These are phyloP conservation scores for Blastomyces parvus DNA, from an alignment of 2,329 filamentous ascomycete genomes.

Conservation along the genomic window DNA sequence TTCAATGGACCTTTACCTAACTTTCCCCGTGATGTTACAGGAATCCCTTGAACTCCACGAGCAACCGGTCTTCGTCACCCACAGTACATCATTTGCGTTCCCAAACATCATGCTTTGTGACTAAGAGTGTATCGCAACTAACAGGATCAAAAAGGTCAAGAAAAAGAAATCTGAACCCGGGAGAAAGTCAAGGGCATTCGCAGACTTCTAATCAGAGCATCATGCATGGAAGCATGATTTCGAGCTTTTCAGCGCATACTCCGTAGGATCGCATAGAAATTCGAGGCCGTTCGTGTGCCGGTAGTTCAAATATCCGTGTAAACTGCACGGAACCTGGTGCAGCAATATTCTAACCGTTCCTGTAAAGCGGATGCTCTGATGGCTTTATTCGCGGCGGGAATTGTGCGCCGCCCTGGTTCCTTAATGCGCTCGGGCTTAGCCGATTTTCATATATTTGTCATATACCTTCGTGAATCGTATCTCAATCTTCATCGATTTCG, in stretches of 20 bases:
- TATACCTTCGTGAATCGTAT: neutral
- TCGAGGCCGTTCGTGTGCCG: neutral
- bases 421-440: neutral
- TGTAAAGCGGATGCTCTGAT: neutral
- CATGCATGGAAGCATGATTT: neutral
- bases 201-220: neutral
- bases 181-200: neutral
- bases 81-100: neutral
- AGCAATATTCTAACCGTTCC: neutral
- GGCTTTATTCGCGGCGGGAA: neutral
- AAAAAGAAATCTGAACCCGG: neutral
- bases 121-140: neutral
- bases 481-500: slow-evolving; percentile 21
- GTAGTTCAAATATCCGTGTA: neutral
- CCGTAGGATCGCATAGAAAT: neutral
- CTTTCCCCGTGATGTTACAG: neutral
- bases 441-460: neutral
- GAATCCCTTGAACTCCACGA: neutral
- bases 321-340: neutral
- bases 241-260: neutral
- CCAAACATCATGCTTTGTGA: neutral
- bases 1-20: neutral
- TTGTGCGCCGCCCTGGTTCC: neutral
- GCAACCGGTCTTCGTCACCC: neutral
- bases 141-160: neutral